Base-by-base conservation (phyloP, 495 filamentous ascomycete species). In the Clohesyomyces aquaticus region DNA sequence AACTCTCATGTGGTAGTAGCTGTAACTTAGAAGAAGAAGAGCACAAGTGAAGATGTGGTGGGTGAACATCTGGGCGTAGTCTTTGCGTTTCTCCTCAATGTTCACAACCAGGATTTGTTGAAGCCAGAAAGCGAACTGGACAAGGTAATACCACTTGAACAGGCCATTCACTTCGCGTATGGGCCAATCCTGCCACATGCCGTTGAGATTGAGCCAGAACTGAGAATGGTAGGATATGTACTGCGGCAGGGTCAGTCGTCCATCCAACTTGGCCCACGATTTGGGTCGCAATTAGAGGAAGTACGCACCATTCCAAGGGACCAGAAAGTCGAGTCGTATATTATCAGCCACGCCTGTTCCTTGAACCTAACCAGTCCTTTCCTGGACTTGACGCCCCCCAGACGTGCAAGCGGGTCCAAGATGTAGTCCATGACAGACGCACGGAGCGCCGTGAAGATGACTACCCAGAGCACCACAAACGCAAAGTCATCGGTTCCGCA, bases 51-150 rank as follows among this genome's bases (percentile, higher is more conserved):
- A 85, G 69, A 96, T 83, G 74, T 98, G 94, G 75, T 98, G 94
- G 11, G 86, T 87, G 59, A 98, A 86, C 95, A 96, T 97, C 74
- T 98, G 94, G 73, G 85, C 87, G 74, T 96, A 88, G 70, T 98
- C 94, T 76, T 98, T 98, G 53, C 94, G 82, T 63, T 89, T 83
- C 76, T 95, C 87, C 74, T 98, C 95, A 61, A 98, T 89, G 76
- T 98, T 88, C 71, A 98, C 88, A 48, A 96, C 90, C 42, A 98
- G 76, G 62, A 98, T 88, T 77, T 96, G 91, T 76, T 98, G 95
- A 19, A 97, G 69, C 86, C 91, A 96, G 72, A 98, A 98, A 16
- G 90, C 86, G 70, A 92, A 87, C 75, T 98, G 93, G 25, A 87
- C 88, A 47, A 98, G 81, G 66, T 96, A 90, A 72, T 98, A 98